Base-by-base conservation (phyloP, 805 yeast species). In the Jamesozyma gamospora region DNA sequence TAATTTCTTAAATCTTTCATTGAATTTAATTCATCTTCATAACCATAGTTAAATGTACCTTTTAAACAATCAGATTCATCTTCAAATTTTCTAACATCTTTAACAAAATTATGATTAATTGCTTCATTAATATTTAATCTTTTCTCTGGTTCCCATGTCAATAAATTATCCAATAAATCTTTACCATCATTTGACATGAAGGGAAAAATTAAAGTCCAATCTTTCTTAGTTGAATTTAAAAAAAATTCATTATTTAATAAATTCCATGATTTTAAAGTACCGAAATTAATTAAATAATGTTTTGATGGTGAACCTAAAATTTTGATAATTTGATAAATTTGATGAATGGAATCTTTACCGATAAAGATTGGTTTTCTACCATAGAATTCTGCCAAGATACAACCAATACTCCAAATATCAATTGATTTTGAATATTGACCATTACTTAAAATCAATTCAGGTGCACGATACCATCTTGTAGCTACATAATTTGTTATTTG, bases 391-490 rank as follows among this genome's bases (percentile, higher is more conserved):
- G 80, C 94, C 43, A 87, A 62, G 9, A 88, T 86, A 54, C 96
- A 88, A 1, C 96, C 97, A 9, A 80, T 75, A 0, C 96, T 87
- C 97, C 97, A 88, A 67, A 88, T 68, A 58, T 88, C 97, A 35
- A 88, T 81, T 2, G 75, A 69, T 41, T 81, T 81, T 3, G 77
- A 71, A 53, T 85, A 85, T 14, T 49, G 52, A 37, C 67, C 70
- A 41, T 72, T 68, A 10, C 82, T 71, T 27, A 87, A 60, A 33
- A 88, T 74, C 35, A 88, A 67, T 53, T 88, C 97, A 0, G 97
- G 97, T 0, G 96, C 96, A 34, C 97, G 68, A 53, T 88, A 88
- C 95, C 96, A 88, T 42, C 96, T 65, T 0, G 96, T 88, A 0
- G 96, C 96, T 18, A 88, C 96, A 55, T 88, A 88, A 49, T 77